Base-by-base conservation (phyloP, 1,284 basidiomycete genomes). In the Sphaerobolus stellatus region DNA sequence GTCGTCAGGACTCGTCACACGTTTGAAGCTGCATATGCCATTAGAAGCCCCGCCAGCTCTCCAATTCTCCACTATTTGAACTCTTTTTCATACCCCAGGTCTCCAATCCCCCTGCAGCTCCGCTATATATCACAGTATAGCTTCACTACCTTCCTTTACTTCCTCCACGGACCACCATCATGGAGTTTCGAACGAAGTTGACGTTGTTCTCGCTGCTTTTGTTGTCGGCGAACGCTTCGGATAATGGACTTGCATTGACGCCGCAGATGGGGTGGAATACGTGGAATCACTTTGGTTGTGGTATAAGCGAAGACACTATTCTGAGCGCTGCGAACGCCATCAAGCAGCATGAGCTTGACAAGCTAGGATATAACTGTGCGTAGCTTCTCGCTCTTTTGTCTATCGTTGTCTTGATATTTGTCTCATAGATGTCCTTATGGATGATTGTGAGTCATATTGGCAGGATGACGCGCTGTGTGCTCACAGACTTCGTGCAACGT, bases 201-300 rank as follows among this genome's bases (percentile, higher is more conserved):
- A n/a, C n/a, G n/a, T 36, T 36, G 33, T 11, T 36, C 33, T 44
- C 41, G 9, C 22, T 44, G 14, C 30, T 53, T 5, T 24, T 47
- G 4, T 7, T 7, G 13, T 56, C 53, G 56, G 50, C 7, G 62
- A 58, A n/a, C 18, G 59, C 56, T 50, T 60, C 33, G 49, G 58
- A 71, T 50, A 73, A 73, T 63, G 71, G 71, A 7, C 63, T 72
- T 14, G 71, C 71, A 0, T 44, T 67, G n/a, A 71, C 70, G 1
- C 71, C 71, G 1, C 71, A 72, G 61, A 73, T 73, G 71, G 71
- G 71, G 1, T 72, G 71, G 71, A 70, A 73, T 55, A 71, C 71
- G 1, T 73, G 68, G 67, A 72, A 72, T 51, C 64, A 68, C 52
- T 72, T 71, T 46, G 69, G 67, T 1, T 73, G 71, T 45, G 62